Base-by-base conservation (phyloP, 2,329 filamentous ascomycete species). In the Aspergillus felis region DNA sequence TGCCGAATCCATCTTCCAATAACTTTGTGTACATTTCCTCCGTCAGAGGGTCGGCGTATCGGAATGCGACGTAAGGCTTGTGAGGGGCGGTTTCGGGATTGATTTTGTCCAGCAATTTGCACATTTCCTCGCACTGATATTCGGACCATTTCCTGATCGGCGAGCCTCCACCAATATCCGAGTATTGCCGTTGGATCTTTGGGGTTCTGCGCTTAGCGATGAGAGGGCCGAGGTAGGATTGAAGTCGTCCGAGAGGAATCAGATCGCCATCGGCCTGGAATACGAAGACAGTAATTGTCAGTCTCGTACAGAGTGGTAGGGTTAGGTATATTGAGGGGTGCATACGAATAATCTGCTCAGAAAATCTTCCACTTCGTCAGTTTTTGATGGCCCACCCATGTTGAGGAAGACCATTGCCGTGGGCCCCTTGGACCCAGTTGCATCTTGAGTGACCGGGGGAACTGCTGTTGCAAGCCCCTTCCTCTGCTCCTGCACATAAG, bases 331-430 rank as follows among this genome's bases (percentile, higher is more conserved):
- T 44, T 12, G 8, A 5, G 14, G 25, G 27, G 51, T 22, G 76
- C 89, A 58, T 84, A 96, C 93, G 78, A 99, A 99, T 65, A 99
- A 81, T 66, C 92, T 87, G 73, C 89, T 94, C 50, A 99, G 79
- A 71, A 97, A 99, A 75, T 88, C 86, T 66, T 88, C 87, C 38
- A 99, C 94, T 78, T 99, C 92, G 64, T 87, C 85, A 4, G 88
- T 89, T 3, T 90, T 96, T 1, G 91, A 90, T 3, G 94, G 94
- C 0, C 94, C 94, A 59, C 94, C 94, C 94, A 99, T 99, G 77
- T 99, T 99, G 78, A 99, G 85, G 71, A 99, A 97, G 14, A 99
- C 94, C 86, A 99, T 97, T 47, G 94, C 94, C 4, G 94, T 99
- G 7, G 92, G 92, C 0, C 93, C 93, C 70, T 90, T 84, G 2